Evolutionary conservation across 345 rosid species (phyloP).

Genomic region (Eucalyptus grandis): DNA sequence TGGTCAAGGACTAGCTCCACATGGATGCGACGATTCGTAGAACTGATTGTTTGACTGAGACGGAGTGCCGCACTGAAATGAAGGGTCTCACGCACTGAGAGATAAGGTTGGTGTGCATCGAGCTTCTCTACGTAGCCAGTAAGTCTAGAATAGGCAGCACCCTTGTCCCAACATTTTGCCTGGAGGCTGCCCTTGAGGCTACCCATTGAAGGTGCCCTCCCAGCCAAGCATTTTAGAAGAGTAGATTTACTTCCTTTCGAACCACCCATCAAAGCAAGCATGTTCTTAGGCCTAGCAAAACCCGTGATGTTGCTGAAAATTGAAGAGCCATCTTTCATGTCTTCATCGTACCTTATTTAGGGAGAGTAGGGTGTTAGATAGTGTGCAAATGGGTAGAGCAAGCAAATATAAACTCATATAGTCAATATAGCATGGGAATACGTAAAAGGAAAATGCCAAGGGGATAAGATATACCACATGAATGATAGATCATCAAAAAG

Average conservation of each 20-base stretch:
- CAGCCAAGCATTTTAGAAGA: slow-evolving; percentile 18
- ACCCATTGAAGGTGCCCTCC: slow-evolving; percentile 2
- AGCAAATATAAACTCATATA: not conserved
- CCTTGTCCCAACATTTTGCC: not conserved
- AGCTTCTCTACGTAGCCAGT: slow-evolving; percentile 14
- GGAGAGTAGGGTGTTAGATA: not conserved
- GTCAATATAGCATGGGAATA: not conserved
- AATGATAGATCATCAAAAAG: slow-evolving; percentile 10
- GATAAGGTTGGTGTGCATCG: slow-evolving; percentile 19
- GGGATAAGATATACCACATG: not conserved
- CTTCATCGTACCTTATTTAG: slow-evolving; percentile 1
- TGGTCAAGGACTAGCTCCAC: slow-evolving; percentile 12
- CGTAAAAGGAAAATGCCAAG: not conserved
- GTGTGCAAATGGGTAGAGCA: not conserved
- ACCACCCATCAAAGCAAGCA: slow-evolving; percentile 12
- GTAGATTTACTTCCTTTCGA: slow-evolving; percentile 2
- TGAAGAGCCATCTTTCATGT: not conserved
- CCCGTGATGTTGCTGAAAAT: slow-evolving; percentile 15
- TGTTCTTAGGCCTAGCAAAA: slow-evolving; percentile 1
- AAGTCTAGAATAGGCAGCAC: not conserved
- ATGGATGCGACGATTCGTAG: not conserved
- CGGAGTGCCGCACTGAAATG: slow-evolving; percentile 22
- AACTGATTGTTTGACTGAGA: slow-evolving; percentile 1
- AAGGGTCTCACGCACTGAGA: slow-evolving; percentile 19
- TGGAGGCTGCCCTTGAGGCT: slow-evolving; percentile 1